Percentiles rank a stretch among this genome's conserved stretches.
Evolutionary conservation across 148 eudicot species (phyloP).

Genomic region (Cornus controversa): DNA sequence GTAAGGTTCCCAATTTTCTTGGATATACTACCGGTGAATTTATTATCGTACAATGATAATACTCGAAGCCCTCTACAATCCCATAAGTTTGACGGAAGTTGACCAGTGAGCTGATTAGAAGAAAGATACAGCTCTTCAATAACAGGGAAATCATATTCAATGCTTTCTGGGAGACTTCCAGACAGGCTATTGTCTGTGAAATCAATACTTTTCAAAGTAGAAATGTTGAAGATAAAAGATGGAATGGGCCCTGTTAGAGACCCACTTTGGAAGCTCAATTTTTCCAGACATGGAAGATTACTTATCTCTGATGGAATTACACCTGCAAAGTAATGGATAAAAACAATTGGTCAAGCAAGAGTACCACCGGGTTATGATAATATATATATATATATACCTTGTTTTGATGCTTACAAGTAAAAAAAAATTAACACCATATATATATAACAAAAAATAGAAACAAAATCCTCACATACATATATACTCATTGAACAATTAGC

Average conservation of each 20-base stretch:
- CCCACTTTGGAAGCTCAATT: not conserved
- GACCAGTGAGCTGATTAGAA: slow-evolving; percentile 21
- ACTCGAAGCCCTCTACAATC: slow-evolving; percentile 10
- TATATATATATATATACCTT: no score
- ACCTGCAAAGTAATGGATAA: slow-evolving; percentile 8
- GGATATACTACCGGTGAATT: slow-evolving; percentile 7
- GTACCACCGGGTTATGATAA: no score
- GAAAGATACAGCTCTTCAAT: slow-evolving; percentile 13
- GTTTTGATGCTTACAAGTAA: no score
- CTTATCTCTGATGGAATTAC: slow-evolving; percentile 12
- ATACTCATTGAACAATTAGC: no score
- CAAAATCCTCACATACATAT: no score
- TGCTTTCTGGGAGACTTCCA: slow-evolving; percentile 10
- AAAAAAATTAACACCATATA: no score
- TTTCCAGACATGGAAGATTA: slow-evolving; percentile 9
- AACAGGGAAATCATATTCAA: not conserved
- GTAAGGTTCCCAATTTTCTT: slow-evolving; percentile 6
- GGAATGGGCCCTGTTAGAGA: slow-evolving; percentile 20
- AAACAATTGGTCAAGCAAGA: no score
- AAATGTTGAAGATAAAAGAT: slow-evolving; percentile 26
- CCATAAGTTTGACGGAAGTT: slow-evolving; percentile 4
- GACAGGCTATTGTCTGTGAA: slow-evolving; percentile 18
- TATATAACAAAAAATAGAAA: no score
- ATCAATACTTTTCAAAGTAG: slow-evolving; percentile 2
- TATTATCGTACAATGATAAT: slow-evolving; percentile 2